Conservation (phyloP, 1,284 basidiomycete genomes). For the Tilletia caries region DNA sequence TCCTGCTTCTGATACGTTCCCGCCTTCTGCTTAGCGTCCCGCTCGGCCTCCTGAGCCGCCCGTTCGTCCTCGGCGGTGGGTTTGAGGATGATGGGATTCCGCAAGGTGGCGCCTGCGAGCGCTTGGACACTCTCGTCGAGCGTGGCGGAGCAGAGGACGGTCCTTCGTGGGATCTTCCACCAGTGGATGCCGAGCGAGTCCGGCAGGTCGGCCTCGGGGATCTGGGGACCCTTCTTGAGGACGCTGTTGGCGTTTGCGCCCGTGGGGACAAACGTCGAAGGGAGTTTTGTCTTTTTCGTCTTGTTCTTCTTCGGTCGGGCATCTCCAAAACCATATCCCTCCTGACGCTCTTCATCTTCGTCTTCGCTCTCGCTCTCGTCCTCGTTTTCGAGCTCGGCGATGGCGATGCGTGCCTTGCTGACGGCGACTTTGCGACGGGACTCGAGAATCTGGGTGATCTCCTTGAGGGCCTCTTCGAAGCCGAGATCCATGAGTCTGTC, state of each 20-base stretch:
- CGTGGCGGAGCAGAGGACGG: slow-evolving; percentile 92
- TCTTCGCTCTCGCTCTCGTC: slow-evolving; percentile 50
- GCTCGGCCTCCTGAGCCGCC: slow-evolving; percentile 7
- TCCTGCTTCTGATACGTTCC: slow-evolving; percentile 4
- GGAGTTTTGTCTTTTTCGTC: neutral
- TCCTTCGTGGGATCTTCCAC: slow-evolving; percentile 64
- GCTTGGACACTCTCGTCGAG: slow-evolving; percentile 92
- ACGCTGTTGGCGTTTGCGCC: neutral
- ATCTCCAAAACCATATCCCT: neutral
- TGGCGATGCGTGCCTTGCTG: slow-evolving; percentile 58
- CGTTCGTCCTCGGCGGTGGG: slow-evolving; percentile 24
- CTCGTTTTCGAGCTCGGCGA: slow-evolving; percentile 23
- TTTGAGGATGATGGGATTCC: slow-evolving; percentile 57
- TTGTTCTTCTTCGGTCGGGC: neutral
- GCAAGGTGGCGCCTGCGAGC: slow-evolving; percentile 76
- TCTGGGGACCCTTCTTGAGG: neutral
- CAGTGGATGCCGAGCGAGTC: slow-evolving; percentile 45
- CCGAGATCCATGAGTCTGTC: slow-evolving; percentile 74
- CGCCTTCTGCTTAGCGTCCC: slow-evolving; percentile 16
- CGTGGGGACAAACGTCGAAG: neutral
- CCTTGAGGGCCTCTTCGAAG: slow-evolving; percentile 60
- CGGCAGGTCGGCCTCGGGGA: slow-evolving; percentile 23
- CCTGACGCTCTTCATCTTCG: slow-evolving; percentile 12
- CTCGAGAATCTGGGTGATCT: slow-evolving; percentile 65
- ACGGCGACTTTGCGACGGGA: slow-evolving; percentile 40